Conservation (phyloP, 192 early-diverging fungal genomes). For the Powellomyces hirtus region DNA sequence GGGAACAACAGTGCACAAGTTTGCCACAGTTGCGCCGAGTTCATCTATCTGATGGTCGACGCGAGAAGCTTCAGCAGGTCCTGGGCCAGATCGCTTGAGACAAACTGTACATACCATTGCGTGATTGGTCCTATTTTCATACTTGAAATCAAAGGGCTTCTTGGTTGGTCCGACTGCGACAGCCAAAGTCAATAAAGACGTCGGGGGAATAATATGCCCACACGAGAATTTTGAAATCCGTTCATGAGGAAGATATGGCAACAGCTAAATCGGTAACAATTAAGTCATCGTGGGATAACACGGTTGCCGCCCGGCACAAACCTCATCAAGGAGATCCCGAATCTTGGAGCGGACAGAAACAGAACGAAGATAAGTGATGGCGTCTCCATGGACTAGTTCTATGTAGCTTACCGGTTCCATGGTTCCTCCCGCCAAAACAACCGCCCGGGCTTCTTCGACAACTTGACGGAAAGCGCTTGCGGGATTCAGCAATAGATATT, state of each 20-base stretch:
- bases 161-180: slow-evolving; percentile 66
- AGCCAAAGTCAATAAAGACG: slow-evolving; percentile 69
- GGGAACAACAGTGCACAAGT: slow-evolving; percentile 71
- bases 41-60: slow-evolving; percentile 54
- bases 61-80: background rate
- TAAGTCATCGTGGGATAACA: background rate
- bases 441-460: slow-evolving; percentile 73
- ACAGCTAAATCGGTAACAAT: slow-evolving; percentile 35
- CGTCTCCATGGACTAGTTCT: slow-evolving; percentile 48
- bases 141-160: slow-evolving; percentile 65
- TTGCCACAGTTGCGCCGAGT: slow-evolving; percentile 65
- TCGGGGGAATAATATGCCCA: slow-evolving; percentile 79
- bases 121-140: slow-evolving; percentile 52
- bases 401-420: too few species aligned
- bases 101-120: slow-evolving; percentile 37
- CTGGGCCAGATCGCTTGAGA: background rate
- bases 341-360: too few species aligned
- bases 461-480: slow-evolving; percentile 74
- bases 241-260: slow-evolving; percentile 46
- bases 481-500: slow-evolving; percentile 87
- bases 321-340: slow-evolving; percentile 26
- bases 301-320: background rate
- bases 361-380: too few species aligned
- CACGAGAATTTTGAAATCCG: slow-evolving; percentile 70
- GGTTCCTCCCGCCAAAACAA: slow-evolving; percentile 90